Base-by-base conservation (phyloP, 208 protist species). In the Wallacemonas rigidus region DNA sequence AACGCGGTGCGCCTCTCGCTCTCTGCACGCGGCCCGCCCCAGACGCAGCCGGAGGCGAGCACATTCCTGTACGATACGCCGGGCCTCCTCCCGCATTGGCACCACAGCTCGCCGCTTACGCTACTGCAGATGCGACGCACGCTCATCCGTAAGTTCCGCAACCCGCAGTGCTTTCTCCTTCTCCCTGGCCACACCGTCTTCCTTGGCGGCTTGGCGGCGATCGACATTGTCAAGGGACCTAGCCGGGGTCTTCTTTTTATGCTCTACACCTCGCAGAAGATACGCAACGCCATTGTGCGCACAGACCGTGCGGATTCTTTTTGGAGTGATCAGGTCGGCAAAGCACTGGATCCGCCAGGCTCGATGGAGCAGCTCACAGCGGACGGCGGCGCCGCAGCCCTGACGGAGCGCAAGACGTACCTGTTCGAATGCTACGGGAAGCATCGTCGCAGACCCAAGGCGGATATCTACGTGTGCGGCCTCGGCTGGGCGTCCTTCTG, bases 251-350 rank as follows among this genome's bases (percentile, higher is more conserved):
- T 95, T 17, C 83, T 97, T 17, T 93, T 97, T 67, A 85, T 95
- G 72, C 82, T 95, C 8, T 97, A 97, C 85, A 94, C 91, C 3
- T 96, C 93, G 1, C 85, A 92, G 36, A 97, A 97, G 72, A 86
- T 88, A 38, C 80, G 82, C 50, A 91, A 88, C 69, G 91, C 83
- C 14, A 93, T 95, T 40, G 82, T 93, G 17, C 80, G 83, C 54
- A 96, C 93, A 8, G 82, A 82, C n/a, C 69, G 72, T 26, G 81
- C 91, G 3, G 91, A 96, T 61, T 69, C 71, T 9, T 96, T 95
- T 63, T 97, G 93, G 91, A 64, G 72, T 12, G 84, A 91, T 71
- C 90, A 97, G 76, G 77, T 97, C 36, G 93, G 93, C 64, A 88
- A 85, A 56, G 76, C 77, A 1, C 64, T 97, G 7, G 85, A 89